Evolutionary conservation across 2,329 filamentous ascomycete species (phyloP).

Genomic region (Calonectria pauciramosa): DNA sequence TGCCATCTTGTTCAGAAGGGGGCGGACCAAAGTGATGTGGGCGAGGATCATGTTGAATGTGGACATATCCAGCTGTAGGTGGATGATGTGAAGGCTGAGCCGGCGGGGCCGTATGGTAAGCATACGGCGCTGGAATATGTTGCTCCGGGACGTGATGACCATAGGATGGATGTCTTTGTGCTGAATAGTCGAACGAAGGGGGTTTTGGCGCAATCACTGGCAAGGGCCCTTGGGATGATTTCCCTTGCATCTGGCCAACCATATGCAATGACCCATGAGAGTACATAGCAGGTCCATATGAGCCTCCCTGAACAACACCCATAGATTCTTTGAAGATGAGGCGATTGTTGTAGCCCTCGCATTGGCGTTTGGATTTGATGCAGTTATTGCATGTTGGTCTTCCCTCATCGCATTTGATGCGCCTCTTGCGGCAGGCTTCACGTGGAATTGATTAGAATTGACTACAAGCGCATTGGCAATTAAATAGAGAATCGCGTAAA

Average conservation of each 20-base stretch:
- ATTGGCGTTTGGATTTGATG: slow-evolving; percentile 86
- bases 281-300: slow-evolving; percentile 58
- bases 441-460: slow-evolving; percentile 39
- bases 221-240: slow-evolving; percentile 54
- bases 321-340: slow-evolving; percentile 83
- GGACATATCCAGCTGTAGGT: slow-evolving; percentile 27
- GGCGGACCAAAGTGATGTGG: slow-evolving; percentile 32
- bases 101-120: slow-evolving; percentile 34
- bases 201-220: slow-evolving; percentile 67
- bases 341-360: slow-evolving; percentile 86
- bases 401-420: slow-evolving; percentile 97
- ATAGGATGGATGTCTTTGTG: slow-evolving; percentile 35
- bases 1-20: slow-evolving; percentile 23
- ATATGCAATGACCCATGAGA: slow-evolving; percentile 54
- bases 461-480: background rate
- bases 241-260: slow-evolving; percentile 50
- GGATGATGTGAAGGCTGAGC: slow-evolving; percentile 31
- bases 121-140: slow-evolving; percentile 31
- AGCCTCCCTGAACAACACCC: slow-evolving; percentile 59
- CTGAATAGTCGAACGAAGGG: slow-evolving; percentile 49
- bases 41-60: slow-evolving; percentile 31
- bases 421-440: slow-evolving; percentile 88
- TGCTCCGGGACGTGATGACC: slow-evolving; percentile 37
- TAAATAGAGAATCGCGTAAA: slow-evolving; percentile 33
- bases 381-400: slow-evolving; percentile 87